These are phyloP conservation scores for Phytophthora sojae DNA, from an alignment of 352 stramenopile genomes.

Conservation along the genomic window DNA sequence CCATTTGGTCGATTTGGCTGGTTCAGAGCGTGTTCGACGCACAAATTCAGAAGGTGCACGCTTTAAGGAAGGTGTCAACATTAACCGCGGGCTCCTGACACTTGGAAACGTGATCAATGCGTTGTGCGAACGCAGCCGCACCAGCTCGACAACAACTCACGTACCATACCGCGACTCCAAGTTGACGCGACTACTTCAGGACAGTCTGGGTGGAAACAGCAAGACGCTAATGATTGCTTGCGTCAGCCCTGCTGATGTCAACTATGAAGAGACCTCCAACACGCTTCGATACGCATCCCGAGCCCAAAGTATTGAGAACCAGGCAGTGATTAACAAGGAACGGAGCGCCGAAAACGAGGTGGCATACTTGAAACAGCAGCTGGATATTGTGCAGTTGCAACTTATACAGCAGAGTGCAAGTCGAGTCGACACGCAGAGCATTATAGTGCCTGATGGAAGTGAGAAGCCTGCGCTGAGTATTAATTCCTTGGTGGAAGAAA, in stretches of 20 bases:
- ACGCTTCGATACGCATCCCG: slow-evolving; percentile 96
- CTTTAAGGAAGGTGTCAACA: slow-evolving; percentile 94
- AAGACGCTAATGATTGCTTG: slow-evolving; percentile 93
- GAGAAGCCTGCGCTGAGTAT: not conserved
- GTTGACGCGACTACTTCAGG: slow-evolving; percentile 90
- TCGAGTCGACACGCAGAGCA: not conserved
- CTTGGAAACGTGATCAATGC: slow-evolving; percentile 97
- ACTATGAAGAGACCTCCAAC: slow-evolving; percentile 95
- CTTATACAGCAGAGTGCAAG: slow-evolving; percentile 50
- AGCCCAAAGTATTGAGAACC: slow-evolving; percentile 99
- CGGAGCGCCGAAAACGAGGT: slow-evolving; percentile 89
- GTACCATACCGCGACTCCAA: slow-evolving; percentile 93
- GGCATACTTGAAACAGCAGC: slow-evolving; percentile 66
- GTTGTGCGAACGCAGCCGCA: slow-evolving; percentile 84
- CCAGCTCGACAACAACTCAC: slow-evolving; percentile 42
- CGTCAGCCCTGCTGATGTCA: slow-evolving; percentile 80
- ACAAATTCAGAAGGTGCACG: slow-evolving; percentile 87
- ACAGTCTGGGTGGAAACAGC: slow-evolving; percentile 91
- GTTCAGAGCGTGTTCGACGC: slow-evolving; percentile 92
- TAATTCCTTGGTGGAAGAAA: slow-evolving; percentile 43
- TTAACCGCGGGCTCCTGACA: slow-evolving; percentile 95
- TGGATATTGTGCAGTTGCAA: slow-evolving; percentile 72
- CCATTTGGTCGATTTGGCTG: slow-evolving; percentile 96
- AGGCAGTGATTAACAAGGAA: slow-evolving; percentile 97
- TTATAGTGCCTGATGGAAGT: not conserved